Conservation (phyloP, 192 early-diverging fungal genomes). For the Oehlia diaphana region DNA sequence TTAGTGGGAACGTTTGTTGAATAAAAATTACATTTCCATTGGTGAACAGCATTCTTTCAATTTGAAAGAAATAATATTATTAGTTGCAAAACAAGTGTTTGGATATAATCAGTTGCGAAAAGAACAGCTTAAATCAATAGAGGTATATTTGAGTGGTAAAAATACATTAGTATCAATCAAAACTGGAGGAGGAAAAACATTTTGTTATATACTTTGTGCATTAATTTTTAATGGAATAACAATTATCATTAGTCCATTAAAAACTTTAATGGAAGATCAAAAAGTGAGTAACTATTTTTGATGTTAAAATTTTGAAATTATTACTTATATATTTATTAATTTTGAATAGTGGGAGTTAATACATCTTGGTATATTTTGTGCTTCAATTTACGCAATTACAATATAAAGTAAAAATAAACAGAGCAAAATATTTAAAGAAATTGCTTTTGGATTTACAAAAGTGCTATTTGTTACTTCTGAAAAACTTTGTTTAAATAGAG, state of each 20-base stretch:
- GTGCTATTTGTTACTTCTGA: background rate
- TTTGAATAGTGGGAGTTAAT: background rate
- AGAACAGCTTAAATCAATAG: background rate
- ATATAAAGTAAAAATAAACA: background rate
- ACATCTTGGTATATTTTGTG: background rate
- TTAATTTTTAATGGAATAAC: background rate
- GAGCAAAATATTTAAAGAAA: constrained; percentile 8
- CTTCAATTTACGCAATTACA: background rate
- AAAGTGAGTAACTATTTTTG: background rate
- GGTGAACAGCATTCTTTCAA: too few relatives aligned
- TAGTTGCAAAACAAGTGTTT: background rate
- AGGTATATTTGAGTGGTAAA: background rate
- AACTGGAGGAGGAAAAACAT: background rate
- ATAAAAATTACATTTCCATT: background rate
- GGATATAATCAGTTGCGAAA: background rate
- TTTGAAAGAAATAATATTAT: too few relatives aligned
- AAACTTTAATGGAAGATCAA: constrained; percentile 1
- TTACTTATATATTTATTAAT: background rate
- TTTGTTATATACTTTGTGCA: background rate
- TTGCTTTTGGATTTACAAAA: background rate
- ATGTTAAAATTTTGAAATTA: too few relatives aligned
- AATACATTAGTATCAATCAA: background rate
- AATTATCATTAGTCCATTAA: background rate
- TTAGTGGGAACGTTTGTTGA: background rate
- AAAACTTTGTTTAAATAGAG: background rate